phyloP scores from a whole-genome alignment of 2,329 filamentous ascomycete species.

The Fusarium gaditjirri region DNA sequence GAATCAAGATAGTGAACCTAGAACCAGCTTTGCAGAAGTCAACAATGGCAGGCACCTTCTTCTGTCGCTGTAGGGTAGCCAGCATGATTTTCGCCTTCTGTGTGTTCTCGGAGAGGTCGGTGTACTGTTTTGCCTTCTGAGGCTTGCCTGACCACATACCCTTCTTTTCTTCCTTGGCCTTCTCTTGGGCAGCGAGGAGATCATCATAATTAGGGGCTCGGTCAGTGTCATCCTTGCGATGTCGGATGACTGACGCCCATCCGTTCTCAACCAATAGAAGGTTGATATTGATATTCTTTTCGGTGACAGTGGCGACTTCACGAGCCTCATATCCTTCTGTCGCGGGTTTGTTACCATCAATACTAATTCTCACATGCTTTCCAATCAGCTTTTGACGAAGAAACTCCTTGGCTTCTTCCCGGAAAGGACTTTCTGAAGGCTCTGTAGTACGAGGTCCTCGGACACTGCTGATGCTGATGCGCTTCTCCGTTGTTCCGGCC shows the following conservation, averaged over 20 bases:
- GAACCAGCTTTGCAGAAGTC: conserved; percentile 99
- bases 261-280: conserved; percentile 89
- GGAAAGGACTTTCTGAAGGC: conserved; percentile 86
- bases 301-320: conserved; percentile 88
- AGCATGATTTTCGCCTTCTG: conserved; percentile 97
- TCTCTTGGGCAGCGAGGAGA: conserved; percentile 80
- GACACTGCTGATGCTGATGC: conserved; percentile 91
- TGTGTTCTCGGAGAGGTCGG: conserved; percentile 89
- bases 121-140: conserved; percentile 82
- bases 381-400: conserved; percentile 93
- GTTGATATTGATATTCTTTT: conserved; percentile 88
- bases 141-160: conserved; percentile 96
- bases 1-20: conserved; percentile 90
- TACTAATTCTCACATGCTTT: conserved; percentile 89
- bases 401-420: conserved; percentile 95
- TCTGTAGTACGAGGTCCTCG: conserved; percentile 92
- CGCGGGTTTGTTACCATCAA: conserved; percentile 91
- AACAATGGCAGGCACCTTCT: conserved; percentile 90
- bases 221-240: conserved; percentile 94
- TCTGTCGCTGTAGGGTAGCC: conserved; percentile 86
- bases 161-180: conserved; percentile 86
- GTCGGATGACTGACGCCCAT: conserved; percentile 92
- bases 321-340: conserved; percentile 92
- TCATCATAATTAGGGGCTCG: conserved; percentile 95
- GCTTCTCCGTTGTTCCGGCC: conserved; percentile 81